Percentiles rank a stretch among this genome's conserved stretches.
Evolutionary conservation across 768 basidiomycete species (phyloP).

Genomic region (Lactifluus volemus): DNA sequence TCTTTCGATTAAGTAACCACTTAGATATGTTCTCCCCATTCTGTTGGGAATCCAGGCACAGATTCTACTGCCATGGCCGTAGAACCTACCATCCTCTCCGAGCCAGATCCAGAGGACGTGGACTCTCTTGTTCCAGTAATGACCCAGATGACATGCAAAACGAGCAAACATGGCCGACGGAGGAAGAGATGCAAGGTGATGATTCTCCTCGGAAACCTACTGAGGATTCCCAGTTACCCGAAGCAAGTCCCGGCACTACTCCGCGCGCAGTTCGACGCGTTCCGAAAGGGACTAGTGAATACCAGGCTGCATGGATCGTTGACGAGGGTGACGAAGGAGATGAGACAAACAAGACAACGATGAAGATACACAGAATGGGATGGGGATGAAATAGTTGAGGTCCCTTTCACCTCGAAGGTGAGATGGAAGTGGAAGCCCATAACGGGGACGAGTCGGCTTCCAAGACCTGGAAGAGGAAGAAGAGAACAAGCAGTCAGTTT

Average conservation of each 20-base stretch:
- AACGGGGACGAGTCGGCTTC: slow-evolving; percentile 51
- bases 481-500: slow-evolving; percentile 75
- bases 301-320: slow-evolving; percentile 94
- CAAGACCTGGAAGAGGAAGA: slow-evolving; percentile 77
- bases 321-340: slow-evolving; percentile 57
- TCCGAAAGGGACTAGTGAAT: slow-evolving; percentile 93
- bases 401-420: slow-evolving; percentile 42
- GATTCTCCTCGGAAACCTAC: slow-evolving; percentile 21
- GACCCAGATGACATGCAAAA: slow-evolving; percentile 84
- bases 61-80: slow-evolving; percentile 50
- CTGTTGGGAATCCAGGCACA: slow-evolving; percentile 32
- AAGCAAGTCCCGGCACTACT: slow-evolving; percentile 63
- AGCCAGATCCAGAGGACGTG: slow-evolving; percentile 52
- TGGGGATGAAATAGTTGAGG: slow-evolving; percentile 49
- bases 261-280: slow-evolving; percentile 73
- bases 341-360: slow-evolving; percentile 25
- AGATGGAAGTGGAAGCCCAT: slow-evolving; percentile 35
- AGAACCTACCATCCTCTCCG: slow-evolving; percentile 56
- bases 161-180: slow-evolving; percentile 98
- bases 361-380: slow-evolving; percentile 33
- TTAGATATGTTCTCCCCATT: slow-evolving; percentile 65
- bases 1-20: neutral
- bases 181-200: slow-evolving; percentile 78
- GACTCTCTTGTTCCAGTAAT: slow-evolving; percentile 87
- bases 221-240: slow-evolving; percentile 40